Evolutionary conservation across 1,139 yeast genomes (phyloP).

Genomic region (Petasospora fabianii): DNA sequence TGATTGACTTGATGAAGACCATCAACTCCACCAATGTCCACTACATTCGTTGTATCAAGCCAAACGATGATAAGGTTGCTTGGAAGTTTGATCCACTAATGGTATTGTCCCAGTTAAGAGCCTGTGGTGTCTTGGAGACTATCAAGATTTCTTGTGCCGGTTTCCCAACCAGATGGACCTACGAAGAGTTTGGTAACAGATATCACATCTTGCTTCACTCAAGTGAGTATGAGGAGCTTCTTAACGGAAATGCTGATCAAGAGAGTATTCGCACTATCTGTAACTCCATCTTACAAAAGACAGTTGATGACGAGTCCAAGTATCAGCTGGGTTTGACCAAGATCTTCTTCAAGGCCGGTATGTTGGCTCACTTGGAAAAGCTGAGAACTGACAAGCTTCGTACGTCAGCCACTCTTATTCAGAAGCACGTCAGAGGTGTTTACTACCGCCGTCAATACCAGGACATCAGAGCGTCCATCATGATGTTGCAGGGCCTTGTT

Average conservation of each 20-base stretch:
- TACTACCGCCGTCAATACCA: slow-evolving; percentile 60
- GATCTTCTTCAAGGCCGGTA: slow-evolving; percentile 94
- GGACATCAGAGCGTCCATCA: slow-evolving; percentile 52
- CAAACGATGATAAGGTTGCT: slow-evolving; percentile 89
- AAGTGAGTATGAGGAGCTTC: slow-evolving; percentile 59
- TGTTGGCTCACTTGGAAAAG: slow-evolving; percentile 88
- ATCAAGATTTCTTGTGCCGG: slow-evolving; percentile 97
- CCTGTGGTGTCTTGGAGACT: slow-evolving; percentile 98
- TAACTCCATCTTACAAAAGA: slow-evolving; percentile 56
- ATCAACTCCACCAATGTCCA: slow-evolving; percentile 94
- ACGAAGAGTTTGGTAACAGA: slow-evolving; percentile 87
- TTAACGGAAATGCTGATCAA: slow-evolving; percentile 52
- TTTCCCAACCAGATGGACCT: slow-evolving; percentile 95
- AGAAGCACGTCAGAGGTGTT: slow-evolving; percentile 73
- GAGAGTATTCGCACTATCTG: slow-evolving; percentile 63
- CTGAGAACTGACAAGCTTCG: slow-evolving; percentile 74
- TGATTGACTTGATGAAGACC: slow-evolving; percentile 89
- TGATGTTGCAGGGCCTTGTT: slow-evolving; percentile 53
- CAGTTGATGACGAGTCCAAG: slow-evolving; percentile 60
- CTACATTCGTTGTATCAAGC: slow-evolving; percentile 95
- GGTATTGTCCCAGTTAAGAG: slow-evolving; percentile 93
- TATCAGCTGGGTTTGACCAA: slow-evolving; percentile 88
- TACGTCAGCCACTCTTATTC: slow-evolving; percentile 78
- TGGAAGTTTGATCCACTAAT: slow-evolving; percentile 95
- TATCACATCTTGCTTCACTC: slow-evolving; percentile 81